These are phyloP conservation scores for Gracilaria caudata DNA, from an alignment of 23 red algal genomes.

Conservation along the genomic window DNA sequence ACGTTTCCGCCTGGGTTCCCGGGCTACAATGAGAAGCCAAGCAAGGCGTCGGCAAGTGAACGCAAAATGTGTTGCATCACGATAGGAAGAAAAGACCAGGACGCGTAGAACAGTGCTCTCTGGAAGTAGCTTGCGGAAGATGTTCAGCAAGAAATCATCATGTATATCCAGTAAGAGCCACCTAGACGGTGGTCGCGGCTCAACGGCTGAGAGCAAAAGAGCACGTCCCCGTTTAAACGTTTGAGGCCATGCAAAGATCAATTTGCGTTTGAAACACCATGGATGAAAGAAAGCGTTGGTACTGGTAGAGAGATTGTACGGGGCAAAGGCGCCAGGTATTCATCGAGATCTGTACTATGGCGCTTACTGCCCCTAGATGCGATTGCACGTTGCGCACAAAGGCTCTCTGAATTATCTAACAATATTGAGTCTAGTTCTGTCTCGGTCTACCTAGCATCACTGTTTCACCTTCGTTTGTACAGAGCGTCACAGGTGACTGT, in stretches of 20 bases:
- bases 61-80: constrained; percentile 24
- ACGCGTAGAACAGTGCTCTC: not conserved
- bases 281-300: not conserved
- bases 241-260: not conserved
- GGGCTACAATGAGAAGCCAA: not conserved
- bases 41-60: constrained; percentile 27
- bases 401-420: not conserved
- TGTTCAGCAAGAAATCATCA: constrained; percentile 8
- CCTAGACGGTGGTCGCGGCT: constrained; percentile 1
- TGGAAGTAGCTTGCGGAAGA: constrained; percentile 23
- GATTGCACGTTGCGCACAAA: constrained; percentile 12
- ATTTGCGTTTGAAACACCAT: not conserved
- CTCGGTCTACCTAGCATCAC: not conserved
- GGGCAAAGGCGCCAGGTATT: constrained; percentile 1
- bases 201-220: constrained; percentile 9
- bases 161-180: constrained; percentile 13
- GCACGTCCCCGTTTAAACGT: constrained; percentile 8
- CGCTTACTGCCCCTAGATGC: not conserved
- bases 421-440: not conserved
- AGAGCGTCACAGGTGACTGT: not conserved
- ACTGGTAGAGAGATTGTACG: not conserved
- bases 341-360: constrained; percentile 10
- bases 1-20: too few relatives aligned
- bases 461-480: not conserved
- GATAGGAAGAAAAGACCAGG: constrained; percentile 9